Evolutionary conservation across 1,139 yeast genomes (phyloP).

Genomic region (Geotrichum phurueaensis): DNA sequence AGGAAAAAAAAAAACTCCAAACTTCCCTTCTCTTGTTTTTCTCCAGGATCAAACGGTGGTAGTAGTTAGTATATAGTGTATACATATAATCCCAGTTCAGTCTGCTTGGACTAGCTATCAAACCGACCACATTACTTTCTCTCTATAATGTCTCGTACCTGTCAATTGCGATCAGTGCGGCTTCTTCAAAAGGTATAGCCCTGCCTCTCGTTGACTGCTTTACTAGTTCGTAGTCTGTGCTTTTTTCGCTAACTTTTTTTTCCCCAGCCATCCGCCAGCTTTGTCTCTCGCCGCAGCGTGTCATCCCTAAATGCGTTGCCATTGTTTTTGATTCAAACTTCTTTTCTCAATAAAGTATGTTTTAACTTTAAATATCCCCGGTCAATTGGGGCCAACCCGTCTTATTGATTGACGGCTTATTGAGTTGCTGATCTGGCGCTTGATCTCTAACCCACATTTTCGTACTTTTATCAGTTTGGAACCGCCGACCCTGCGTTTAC

Average conservation of each 20-base stretch:
- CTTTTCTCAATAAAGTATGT: background rate
- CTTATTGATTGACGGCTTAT: background rate
- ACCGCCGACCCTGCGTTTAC: background rate
- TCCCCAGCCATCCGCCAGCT: background rate
- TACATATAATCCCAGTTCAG: no score
- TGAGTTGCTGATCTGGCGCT: background rate
- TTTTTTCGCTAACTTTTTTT: background rate
- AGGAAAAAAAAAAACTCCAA: background rate
- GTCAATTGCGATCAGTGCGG: background rate
- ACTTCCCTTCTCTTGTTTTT: no score
- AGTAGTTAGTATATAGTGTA: no score
- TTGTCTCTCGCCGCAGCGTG: background rate
- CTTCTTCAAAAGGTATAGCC: background rate
- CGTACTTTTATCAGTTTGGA: background rate
- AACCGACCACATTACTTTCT: background rate
- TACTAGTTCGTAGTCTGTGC: background rate
- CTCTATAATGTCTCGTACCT: background rate
- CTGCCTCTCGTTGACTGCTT: background rate
- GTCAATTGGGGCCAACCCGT: background rate
- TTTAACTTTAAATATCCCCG: background rate
- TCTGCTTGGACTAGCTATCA: background rate
- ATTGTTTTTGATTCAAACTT: background rate
- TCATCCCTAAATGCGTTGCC: background rate
- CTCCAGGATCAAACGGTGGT: no score
- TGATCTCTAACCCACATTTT: background rate